Evolutionary conservation across 441 rosid genomes (phyloP).

Genomic region (Croton laevigatus): DNA sequence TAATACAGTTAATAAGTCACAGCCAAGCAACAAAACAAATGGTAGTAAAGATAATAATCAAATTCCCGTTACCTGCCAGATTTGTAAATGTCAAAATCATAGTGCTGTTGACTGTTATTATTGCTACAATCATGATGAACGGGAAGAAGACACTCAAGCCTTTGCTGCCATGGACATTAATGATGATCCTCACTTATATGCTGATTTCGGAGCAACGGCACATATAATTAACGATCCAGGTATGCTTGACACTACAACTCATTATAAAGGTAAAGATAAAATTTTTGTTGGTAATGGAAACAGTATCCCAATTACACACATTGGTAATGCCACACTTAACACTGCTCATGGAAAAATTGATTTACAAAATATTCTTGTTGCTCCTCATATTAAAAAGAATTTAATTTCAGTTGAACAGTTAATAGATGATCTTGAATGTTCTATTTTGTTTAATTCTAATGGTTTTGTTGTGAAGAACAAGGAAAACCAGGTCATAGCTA

Average conservation of each 20-base stretch:
- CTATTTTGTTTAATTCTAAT: neutral
- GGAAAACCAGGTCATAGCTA: neutral
- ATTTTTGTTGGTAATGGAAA: conserved; percentile 3
- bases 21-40: conserved; percentile 5
- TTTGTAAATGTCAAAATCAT: conserved; percentile 5
- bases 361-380: neutral
- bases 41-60: no score
- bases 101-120: neutral
- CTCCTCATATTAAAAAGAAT: neutral
- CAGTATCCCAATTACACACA: neutral
- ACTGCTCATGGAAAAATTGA: neutral
- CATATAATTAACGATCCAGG: no score
- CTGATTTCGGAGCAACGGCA: neutral
- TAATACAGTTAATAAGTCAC: conserved; percentile 1
- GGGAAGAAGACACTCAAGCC: no score
- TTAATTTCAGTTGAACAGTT: neutral
- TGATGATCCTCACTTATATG: neutral
- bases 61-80: neutral
- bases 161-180: neutral
- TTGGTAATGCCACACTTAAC: neutral
- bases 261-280: no score
- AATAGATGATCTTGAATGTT: neutral
- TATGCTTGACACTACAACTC: no score
- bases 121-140: neutral
- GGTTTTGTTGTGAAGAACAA: conserved; percentile 4